Base-by-base conservation (phyloP, 305 asterid genomes). In the Ajuga reptans region DNA sequence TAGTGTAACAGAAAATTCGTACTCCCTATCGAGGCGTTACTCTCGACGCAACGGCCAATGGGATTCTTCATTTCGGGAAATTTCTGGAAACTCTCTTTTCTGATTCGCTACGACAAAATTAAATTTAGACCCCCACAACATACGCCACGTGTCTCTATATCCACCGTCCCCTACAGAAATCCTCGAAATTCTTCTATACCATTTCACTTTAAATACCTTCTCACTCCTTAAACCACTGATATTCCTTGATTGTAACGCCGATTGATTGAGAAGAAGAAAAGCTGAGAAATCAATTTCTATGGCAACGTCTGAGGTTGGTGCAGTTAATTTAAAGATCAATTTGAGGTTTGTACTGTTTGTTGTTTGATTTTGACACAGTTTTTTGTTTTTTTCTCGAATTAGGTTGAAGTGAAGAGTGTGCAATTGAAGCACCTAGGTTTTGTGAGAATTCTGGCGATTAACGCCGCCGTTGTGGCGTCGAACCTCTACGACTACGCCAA, bases 381-480 rank as follows among this genome's bases (percentile, higher is more conserved):
- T 29, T 2, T 41, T 3, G 18, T 1, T 54, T 2, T 50, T 17
- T 5, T 16, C 2, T 12, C 47, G 15, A 21, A 41, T 47, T 54
- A 82, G 86, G 80, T 76, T 72, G 87, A 72, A 80, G 83, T 68
- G 72, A 81, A 80, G 71, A 58, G 73, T 15, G 34, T n/a, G 0
- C 77, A 77, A 45, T 57, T 89, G 87, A 82, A 87, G 86, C 87
- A 79, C 68, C 77, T 89, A 24, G 82, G 86, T 10, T 85, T 85
- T 24, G 85, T 79, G 71, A 79, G 82, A 69, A 42, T 63, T 52
- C 14, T 83, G 54, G 77, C 88, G 7, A 18, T 83, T 10, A 83
- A 80, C 83, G 77, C 86, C 42, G 86, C 58, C 21, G 84, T 76
- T 17, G 43, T 84, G 73, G 77, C 75, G 27, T 73, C 83, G 24